A percentile compares a stretch with the other conserved stretches of the same genome.
Evolutionary conservation across 108 stramenopile genomes (phyloP).

Genomic region (Poteriospumella lacustris): DNA sequence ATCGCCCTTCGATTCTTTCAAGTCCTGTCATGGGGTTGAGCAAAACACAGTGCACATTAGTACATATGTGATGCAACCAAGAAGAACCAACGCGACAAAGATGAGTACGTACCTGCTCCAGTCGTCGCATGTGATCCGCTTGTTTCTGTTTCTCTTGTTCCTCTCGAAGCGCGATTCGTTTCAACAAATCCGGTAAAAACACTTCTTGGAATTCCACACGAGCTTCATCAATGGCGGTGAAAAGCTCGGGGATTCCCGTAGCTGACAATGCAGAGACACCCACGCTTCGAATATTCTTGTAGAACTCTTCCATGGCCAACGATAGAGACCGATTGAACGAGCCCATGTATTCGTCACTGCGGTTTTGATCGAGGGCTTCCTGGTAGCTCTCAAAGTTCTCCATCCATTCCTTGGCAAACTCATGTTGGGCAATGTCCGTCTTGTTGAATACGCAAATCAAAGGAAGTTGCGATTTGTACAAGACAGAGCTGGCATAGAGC

Average conservation of each 20-base stretch:
- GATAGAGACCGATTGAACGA: slow-evolving; percentile 81
- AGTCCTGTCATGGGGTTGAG: too few relatives aligned
- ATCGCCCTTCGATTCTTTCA: too few relatives aligned
- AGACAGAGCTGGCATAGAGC: slow-evolving; percentile 94
- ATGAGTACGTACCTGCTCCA: neutral
- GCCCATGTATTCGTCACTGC: slow-evolving; percentile 72
- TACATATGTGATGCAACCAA: too few relatives aligned
- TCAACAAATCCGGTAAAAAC: slow-evolving; percentile 77
- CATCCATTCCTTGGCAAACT: slow-evolving; percentile 95
- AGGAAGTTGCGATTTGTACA: slow-evolving; percentile 87
- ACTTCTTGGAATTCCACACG: slow-evolving; percentile 74
- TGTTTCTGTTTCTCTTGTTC: neutral
- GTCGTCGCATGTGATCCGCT: neutral
- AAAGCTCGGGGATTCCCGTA: slow-evolving; percentile 83
- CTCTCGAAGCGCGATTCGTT: slow-evolving; percentile 53
- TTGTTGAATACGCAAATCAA: slow-evolving; percentile 93
- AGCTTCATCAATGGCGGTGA: slow-evolving; percentile 67
- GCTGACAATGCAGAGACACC: slow-evolving; percentile 88
- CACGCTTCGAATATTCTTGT: slow-evolving; percentile 71
- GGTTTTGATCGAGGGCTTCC: slow-evolving; percentile 75
- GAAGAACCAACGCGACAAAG: too few relatives aligned
- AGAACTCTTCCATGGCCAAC: slow-evolving; percentile 95
- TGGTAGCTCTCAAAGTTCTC: slow-evolving; percentile 90
- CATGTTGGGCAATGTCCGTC: slow-evolving; percentile 61
- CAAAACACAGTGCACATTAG: too few relatives aligned